A percentile compares a stretch with the other conserved stretches of the same genome.
Evolutionary conservation across 768 basidiomycete genomes (phyloP).

Genomic region (Phaeolepiota aurea): DNA sequence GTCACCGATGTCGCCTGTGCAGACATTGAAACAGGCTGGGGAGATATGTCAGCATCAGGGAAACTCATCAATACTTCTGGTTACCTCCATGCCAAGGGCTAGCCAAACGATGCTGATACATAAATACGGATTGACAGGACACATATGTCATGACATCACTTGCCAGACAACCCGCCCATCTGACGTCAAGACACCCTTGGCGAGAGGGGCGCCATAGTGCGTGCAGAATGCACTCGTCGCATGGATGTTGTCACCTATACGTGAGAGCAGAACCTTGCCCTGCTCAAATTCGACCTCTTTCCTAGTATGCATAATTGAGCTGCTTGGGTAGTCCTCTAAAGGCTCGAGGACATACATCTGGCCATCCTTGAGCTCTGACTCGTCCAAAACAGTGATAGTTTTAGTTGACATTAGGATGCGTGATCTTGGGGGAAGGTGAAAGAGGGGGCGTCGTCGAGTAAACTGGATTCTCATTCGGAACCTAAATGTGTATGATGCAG

Average conservation of each 20-base stretch:
- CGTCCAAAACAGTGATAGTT: constrained; percentile 50
- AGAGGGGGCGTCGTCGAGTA: neutral
- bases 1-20: constrained; percentile 72
- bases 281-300: constrained; percentile 77
- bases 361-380: constrained; percentile 53
- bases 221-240: constrained; percentile 85
- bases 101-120: constrained; percentile 1
- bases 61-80: neutral
- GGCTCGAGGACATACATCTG: constrained; percentile 38
- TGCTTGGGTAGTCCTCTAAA: neutral
- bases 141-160: constrained; percentile 17
- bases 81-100: constrained; percentile 87
- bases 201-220: constrained; percentile 86
- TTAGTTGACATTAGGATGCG: constrained; percentile 32
- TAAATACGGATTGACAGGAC: neutral
- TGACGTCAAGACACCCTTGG: constrained; percentile 71
- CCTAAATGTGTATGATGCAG: neutral
- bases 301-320: constrained; percentile 33
- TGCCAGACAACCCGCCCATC: constrained; percentile 78
- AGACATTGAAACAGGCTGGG: constrained; percentile 81
- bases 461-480: neutral
- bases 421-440: neutral
- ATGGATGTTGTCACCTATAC: constrained; percentile 64
- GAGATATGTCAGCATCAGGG: neutral
- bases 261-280: constrained; percentile 71